Evolutionary conservation across 1,139 yeast species (phyloP), one percentile per base, ranked within the genome.

Genomic region (Protomyces pachydermus): DNA sequence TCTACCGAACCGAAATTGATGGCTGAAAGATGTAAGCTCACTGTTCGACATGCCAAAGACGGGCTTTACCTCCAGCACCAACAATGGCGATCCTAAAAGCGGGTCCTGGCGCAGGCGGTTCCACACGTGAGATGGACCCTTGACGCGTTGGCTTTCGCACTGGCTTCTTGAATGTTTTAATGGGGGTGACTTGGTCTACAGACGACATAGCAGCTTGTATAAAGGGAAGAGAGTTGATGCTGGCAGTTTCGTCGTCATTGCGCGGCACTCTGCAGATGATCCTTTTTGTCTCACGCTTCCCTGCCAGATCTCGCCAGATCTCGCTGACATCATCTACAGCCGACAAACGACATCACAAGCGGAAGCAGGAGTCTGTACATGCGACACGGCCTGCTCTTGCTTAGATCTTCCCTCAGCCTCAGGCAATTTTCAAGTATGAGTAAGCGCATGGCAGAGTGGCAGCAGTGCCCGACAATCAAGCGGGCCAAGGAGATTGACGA

Each of bases 1-100:
- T 69, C 67, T 20, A 60, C 68, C 18, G 67, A 62, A 10, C 71
- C 71, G 60, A 69, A 69, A 34, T 70, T 67, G 65, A 69, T 69
- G 38, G 32, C 32, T 28, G 32, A 6, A 8, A 6, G 32, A 28
- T 5, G 32, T 28, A 28, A 28, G 32, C 32, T 28, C 8, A 28
- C 32, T 28, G 8, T 28, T 6, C 32, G 4, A 28, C 32, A 28
- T 4, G 32, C 32, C 5, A 6, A 28, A 28, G 32, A 28, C 8
- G 1, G 32, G 32, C 32, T 28, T 28, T 28, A 28, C 66, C 66
- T 9, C 66, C 66, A 14, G 65, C 65, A 16, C 66, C 66, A 8
- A 65, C 50, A 34, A 61, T 61, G 20, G 65, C 66, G 28, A 61
- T 57, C 34, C 51, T 54, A 37, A 65, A 65, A 9, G 37, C 60